phyloP scores from a whole-genome alignment of 23 red algal genomes.

The Agarophyton chilense region DNA sequence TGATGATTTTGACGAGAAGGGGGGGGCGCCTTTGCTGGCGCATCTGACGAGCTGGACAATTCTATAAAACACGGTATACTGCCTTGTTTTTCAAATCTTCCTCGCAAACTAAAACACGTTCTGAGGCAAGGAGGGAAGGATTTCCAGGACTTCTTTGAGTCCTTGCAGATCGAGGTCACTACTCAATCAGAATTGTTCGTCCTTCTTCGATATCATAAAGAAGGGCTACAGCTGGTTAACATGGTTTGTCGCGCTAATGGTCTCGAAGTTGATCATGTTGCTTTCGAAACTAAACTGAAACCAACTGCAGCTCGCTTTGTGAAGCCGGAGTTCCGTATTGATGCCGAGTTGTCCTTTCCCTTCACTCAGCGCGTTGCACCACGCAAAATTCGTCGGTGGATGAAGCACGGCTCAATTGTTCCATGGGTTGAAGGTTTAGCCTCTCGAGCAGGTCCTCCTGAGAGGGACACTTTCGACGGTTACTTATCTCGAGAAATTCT shows the following conservation, averaged over 20 bases:
- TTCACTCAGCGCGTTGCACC: background rate
- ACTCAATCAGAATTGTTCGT: background rate
- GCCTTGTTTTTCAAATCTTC: background rate
- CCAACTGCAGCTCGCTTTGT: background rate
- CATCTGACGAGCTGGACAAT: background rate
- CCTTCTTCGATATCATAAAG: background rate
- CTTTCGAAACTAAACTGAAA: background rate
- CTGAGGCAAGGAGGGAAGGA: background rate
- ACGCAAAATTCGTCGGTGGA: background rate
- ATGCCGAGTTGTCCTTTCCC: background rate
- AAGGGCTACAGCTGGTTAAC: background rate
- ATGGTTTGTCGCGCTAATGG: background rate
- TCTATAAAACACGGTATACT: background rate
- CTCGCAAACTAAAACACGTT: background rate
- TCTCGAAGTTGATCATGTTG: background rate
- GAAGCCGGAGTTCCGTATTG: background rate
- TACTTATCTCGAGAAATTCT: constrained; percentile 1
- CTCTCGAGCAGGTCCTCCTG: background rate
- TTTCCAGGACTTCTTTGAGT: background rate
- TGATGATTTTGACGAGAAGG: too few relatives aligned
- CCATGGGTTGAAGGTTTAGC: background rate
- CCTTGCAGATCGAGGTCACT: background rate
- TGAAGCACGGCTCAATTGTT: background rate
- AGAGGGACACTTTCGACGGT: background rate
- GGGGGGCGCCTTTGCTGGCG: too few relatives aligned